phyloP scores from a whole-genome alignment of 2,329 filamentous ascomycete genomes.

The Hypomyces perniciosus region DNA sequence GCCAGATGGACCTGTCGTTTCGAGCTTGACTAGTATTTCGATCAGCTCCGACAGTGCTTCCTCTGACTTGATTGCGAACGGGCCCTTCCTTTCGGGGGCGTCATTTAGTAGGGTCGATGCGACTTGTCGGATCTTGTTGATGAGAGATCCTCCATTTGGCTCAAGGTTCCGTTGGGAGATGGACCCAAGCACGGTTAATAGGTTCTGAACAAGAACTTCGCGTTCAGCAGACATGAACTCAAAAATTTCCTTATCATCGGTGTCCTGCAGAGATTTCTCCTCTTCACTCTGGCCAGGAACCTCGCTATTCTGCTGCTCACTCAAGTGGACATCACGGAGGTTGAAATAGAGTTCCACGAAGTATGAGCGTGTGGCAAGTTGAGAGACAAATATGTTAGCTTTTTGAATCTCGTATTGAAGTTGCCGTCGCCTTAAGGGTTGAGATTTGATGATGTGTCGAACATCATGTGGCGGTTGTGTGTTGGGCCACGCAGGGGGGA shows the following conservation, averaged over 20 bases:
- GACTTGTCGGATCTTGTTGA: conserved; percentile 79
- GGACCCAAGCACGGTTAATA: conserved; percentile 66
- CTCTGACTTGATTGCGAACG: conserved; percentile 52
- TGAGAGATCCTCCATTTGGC: conserved; percentile 57
- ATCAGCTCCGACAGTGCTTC: conserved; percentile 67
- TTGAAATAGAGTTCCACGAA: conserved; percentile 83
- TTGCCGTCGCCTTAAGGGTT: conserved; percentile 46
- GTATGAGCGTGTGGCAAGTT: conserved; percentile 74
- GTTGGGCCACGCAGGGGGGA: conserved; percentile 43
- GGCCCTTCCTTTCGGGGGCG: conserved; percentile 45
- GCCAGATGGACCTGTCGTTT: conserved; percentile 49
- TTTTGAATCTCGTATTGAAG: conserved; percentile 87
- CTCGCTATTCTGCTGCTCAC: conserved; percentile 33
- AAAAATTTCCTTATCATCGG: conserved; percentile 45
- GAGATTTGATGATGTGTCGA: conserved; percentile 42
- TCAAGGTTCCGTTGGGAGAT: conserved; percentile 85
- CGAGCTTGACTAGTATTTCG: conserved; percentile 67
- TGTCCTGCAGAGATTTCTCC: conserved; percentile 32
- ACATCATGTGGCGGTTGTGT: conserved; percentile 44
- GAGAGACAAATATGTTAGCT: conserved; percentile 79
- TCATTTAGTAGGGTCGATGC: conserved; percentile 70
- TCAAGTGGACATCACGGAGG: conserved; percentile 60
- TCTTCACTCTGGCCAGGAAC: conserved; percentile 27
- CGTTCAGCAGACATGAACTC: conserved; percentile 67
- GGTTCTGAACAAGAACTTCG: conserved; percentile 73